These are phyloP conservation scores for Vinca minor DNA, from an alignment of 257 asterid species.

Conservation along the genomic window DNA sequence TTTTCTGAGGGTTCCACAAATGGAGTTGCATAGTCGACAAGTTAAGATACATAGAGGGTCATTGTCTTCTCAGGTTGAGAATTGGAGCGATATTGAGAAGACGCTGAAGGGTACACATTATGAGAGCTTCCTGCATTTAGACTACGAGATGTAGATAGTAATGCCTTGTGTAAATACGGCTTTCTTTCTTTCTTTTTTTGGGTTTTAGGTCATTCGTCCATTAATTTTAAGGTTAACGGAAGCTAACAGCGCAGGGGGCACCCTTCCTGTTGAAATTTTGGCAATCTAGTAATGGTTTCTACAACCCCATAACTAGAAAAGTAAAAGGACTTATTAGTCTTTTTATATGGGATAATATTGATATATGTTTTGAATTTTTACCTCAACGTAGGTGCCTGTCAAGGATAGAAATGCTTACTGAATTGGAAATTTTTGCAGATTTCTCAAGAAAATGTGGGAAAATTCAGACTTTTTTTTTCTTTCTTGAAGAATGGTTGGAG, in stretches of 20 bases:
- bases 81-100: constrained; percentile 69
- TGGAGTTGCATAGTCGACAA: constrained; percentile 62
- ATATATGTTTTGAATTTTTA: not conserved
- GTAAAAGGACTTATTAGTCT: not conserved
- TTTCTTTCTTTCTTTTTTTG: not conserved
- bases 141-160: constrained; percentile 48
- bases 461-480: too few relatives aligned
- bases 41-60: constrained; percentile 86
- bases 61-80: constrained; percentile 63
- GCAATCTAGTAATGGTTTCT: constrained; percentile 10
- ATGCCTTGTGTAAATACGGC: constrained; percentile 25
- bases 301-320: not conserved
- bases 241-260: constrained; percentile 27
- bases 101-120: constrained; percentile 67
- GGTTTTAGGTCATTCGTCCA: constrained; percentile 34
- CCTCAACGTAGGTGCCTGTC: too few relatives aligned
- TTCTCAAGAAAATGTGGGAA: too few relatives aligned
- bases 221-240: constrained; percentile 41
- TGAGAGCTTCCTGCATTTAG: constrained; percentile 46
- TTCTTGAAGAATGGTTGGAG: too few relatives aligned
- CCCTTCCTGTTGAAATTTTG: constrained; percentile 47
- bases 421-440: too few relatives aligned
- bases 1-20: constrained; percentile 63
- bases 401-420: too few relatives aligned
- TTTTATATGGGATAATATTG: not conserved